These are phyloP conservation scores for Sophora flavescens DNA, from an alignment of 306 rosid genomes.

Conservation along the genomic window DNA sequence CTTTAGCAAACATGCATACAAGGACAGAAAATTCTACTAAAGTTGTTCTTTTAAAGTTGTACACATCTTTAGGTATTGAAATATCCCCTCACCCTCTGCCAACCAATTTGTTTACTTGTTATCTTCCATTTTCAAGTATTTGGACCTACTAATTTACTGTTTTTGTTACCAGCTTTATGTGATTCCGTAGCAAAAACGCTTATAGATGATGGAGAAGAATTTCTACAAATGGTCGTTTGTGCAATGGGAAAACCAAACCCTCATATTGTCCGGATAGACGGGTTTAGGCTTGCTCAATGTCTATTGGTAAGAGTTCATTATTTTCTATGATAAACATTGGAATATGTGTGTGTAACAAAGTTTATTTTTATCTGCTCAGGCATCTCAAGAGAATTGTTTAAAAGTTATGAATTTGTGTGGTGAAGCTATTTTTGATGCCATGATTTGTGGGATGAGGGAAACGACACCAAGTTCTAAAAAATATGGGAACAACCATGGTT, in stretches of 20 bases:
- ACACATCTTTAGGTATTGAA: conserved; percentile 81
- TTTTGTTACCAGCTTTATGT: conserved; percentile 75
- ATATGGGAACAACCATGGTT: conserved; percentile 52
- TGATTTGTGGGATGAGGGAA: conserved; percentile 68
- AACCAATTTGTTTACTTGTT: conserved; percentile 24
- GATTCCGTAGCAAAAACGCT: conserved; percentile 68
- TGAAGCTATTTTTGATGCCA: conserved; percentile 74
- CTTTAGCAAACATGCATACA: conserved; percentile 54
- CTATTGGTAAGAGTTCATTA: conserved; percentile 61
- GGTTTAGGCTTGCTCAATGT: conserved; percentile 80
- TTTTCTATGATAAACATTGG: conserved; percentile 32
- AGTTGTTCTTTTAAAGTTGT: conserved; percentile 74
- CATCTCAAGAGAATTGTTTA: conserved; percentile 58
- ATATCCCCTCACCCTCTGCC: background rate
- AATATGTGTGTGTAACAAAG: conserved; percentile 28
- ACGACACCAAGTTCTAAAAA: conserved; percentile 51
- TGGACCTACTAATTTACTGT: conserved; percentile 38
- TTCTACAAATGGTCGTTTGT: conserved; percentile 64
- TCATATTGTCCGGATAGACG: conserved; percentile 67
- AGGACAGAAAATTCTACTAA: conserved; percentile 52
- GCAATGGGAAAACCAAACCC: conserved; percentile 75
- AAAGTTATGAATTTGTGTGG: conserved; percentile 60
- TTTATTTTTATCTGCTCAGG: conserved; percentile 61
- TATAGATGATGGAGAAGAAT: conserved; percentile 63
- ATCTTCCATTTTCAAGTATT: conserved; percentile 28